phyloP scores from a whole-genome alignment of 129 eudicot species.

The Arctium lappa region DNA sequence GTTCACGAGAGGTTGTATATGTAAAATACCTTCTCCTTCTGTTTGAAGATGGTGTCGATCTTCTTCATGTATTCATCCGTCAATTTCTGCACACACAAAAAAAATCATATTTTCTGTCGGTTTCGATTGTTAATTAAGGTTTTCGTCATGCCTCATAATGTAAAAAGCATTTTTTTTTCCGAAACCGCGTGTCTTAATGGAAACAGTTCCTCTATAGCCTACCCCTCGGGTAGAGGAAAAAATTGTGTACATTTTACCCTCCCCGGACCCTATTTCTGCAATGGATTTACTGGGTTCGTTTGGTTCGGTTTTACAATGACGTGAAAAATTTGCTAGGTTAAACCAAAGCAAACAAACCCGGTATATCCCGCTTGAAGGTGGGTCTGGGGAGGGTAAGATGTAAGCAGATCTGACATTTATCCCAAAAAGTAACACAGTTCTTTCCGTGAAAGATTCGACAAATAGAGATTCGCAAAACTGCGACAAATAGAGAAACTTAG shows the following conservation, averaged over 20 bases:
- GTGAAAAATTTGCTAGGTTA: background rate
- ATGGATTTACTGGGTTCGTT: background rate
- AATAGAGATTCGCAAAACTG: too few relatives aligned
- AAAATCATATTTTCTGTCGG: background rate
- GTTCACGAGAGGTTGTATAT: background rate
- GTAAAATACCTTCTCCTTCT: slow-evolving; percentile 81
- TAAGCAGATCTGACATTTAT: background rate
- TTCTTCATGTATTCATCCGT: slow-evolving; percentile 91
- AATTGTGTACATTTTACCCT: background rate
- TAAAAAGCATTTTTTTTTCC: background rate
- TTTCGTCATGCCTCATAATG: background rate
- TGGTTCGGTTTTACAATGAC: background rate
- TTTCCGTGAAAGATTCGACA: too few relatives aligned
- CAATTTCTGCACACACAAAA: slow-evolving; percentile 55
- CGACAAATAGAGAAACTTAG: background rate
- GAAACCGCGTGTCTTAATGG: background rate
- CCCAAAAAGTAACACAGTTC: too few relatives aligned
- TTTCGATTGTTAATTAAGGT: background rate
- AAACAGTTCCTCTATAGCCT: background rate
- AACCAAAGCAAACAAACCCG: background rate
- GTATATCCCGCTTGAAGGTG: background rate
- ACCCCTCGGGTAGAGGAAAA: background rate
- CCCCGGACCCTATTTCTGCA: background rate
- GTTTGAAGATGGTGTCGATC: slow-evolving; percentile 76
- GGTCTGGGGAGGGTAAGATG: background rate